Base-by-base conservation (phyloP, 2,329 filamentous ascomycete genomes). In the Xylaria sp. region DNA sequence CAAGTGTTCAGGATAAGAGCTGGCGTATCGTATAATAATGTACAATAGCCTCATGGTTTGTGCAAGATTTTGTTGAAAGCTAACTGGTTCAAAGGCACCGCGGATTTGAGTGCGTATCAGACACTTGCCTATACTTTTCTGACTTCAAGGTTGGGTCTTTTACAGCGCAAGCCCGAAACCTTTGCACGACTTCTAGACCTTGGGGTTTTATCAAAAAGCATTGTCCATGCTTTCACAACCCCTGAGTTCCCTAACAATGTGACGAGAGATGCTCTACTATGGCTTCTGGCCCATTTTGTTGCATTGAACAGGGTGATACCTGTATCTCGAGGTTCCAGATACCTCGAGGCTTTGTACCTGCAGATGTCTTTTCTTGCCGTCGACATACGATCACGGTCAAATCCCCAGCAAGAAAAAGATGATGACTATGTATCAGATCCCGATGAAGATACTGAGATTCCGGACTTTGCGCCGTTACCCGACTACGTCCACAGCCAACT, bases 201-300 rank as follows among this genome's bases (percentile, higher is more conserved):
- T 3, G 75, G 80, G 33, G 73, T 73, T 1, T 78, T 89, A 1
- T 83, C 84, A 0, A 74, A 77, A 13, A 80, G 81, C 25, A 83
- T 89, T 10, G 74, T 82, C 18, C 71, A 78, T 13, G 75, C 76
- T 1, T 82, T 83, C 56, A 72, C 76, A 4, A 33, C 63, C 1
- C 74, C 75, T 1, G 68, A 75, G 1, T 67, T 76, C 6, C 67
- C 75, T 12, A 57, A 67, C 0, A 68, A 74, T 1, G 72, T 75
- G 13, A 76, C 80, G 0, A 80, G 80, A 46, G 80, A 84, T 49
- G 79, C 81, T 10, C 85, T 89, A 46, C 79, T 93, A 48, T 91
- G 90, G 84, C 83, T 92, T 33, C 80, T 94, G 33, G 86, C 91
- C 15, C 89, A 92, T 74, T 91, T 91, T 71, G 86, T 92, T 68